phyloP scores from a whole-genome alignment of 2,329 filamentous ascomycete genomes.

The Mycosphaerella arachidis region DNA sequence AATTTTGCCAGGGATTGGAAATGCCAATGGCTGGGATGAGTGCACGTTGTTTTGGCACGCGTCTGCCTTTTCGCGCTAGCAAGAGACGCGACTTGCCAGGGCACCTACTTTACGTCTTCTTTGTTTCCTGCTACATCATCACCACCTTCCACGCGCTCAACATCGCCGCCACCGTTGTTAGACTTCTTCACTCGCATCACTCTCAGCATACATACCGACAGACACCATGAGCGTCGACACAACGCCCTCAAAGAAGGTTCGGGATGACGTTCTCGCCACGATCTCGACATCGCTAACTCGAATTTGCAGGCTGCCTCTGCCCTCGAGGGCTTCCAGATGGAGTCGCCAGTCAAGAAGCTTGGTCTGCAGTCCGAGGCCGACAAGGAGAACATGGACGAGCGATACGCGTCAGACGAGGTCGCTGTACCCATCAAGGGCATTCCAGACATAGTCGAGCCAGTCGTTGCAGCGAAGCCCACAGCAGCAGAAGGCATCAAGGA shows the following conservation, averaged over 20 bases:
- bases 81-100: background rate
- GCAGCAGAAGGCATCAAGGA: conserved; percentile 52
- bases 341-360: conserved; percentile 87
- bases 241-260: conserved; percentile 69
- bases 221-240: conserved; percentile 58
- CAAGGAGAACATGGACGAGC: conserved; percentile 72
- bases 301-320: conserved; percentile 70
- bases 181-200: conserved; percentile 6
- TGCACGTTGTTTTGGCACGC: background rate
- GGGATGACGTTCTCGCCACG: conserved; percentile 38
- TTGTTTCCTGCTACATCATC: conserved; percentile 3
- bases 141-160: background rate
- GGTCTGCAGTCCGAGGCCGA: conserved; percentile 63
- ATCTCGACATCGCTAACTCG: conserved; percentile 37
- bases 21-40: conserved; percentile 1
- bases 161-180: conserved; percentile 9
- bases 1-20: background rate
- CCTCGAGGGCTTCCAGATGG: conserved; percentile 86
- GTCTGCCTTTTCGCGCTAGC: background rate
- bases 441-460: conserved; percentile 39
- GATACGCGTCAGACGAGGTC: conserved; percentile 48
- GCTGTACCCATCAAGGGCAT: conserved; percentile 54
- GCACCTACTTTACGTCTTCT: conserved; percentile 6
- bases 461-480: conserved; percentile 32
- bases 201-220: conserved; percentile 15